A percentile compares a stretch with the other conserved stretches of the same genome.
Evolutionary conservation across 257 asterid species (phyloP).

Genomic region (Primulina tabacum): DNA sequence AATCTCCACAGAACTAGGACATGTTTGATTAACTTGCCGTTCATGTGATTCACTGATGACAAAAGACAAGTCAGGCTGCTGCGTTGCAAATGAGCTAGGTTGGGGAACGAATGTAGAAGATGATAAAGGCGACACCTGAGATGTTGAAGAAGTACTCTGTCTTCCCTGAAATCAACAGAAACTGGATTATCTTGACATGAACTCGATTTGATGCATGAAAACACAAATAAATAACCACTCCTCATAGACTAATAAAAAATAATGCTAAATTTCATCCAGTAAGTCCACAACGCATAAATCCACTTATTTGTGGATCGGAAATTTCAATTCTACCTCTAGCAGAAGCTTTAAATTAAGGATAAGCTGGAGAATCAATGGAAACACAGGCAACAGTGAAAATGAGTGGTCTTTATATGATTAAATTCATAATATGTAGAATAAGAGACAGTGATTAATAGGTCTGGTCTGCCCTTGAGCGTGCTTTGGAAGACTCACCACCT

Average conservation of each 20-base stretch:
- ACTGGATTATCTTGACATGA: slow-evolving; percentile 2
- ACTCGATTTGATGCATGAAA: slow-evolving; percentile 12
- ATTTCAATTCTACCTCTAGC: slow-evolving; percentile 9
- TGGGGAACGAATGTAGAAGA: slow-evolving; percentile 1
- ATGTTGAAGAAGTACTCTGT: slow-evolving; percentile 41
- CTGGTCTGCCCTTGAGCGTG: slow-evolving; percentile 16
- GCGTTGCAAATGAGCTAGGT: slow-evolving; percentile 48
- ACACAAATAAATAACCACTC: slow-evolving; percentile 13
- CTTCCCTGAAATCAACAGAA: slow-evolving; percentile 47
- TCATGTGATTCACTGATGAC: slow-evolving; percentile 52
- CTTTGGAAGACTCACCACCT: slow-evolving; percentile 54
- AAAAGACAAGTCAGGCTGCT: slow-evolving; percentile 51
- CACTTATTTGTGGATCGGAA: neutral
- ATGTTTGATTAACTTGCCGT: slow-evolving; percentile 35
- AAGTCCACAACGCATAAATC: too few relatives aligned
- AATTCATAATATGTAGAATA: slow-evolving; percentile 17
- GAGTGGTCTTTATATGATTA: slow-evolving; percentile 11
- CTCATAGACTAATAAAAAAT: neutral
- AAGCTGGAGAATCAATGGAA: slow-evolving; percentile 14
- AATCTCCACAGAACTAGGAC: slow-evolving; percentile 70
- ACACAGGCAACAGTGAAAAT: slow-evolving; percentile 21
- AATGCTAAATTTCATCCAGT: too few relatives aligned
- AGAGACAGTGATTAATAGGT: slow-evolving; percentile 9
- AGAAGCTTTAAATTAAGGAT: slow-evolving; percentile 2
- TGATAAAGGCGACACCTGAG: slow-evolving; percentile 50